Conservation (phyloP, 108 stramenopile genomes). For the Asterionellopsis glacialis region DNA sequence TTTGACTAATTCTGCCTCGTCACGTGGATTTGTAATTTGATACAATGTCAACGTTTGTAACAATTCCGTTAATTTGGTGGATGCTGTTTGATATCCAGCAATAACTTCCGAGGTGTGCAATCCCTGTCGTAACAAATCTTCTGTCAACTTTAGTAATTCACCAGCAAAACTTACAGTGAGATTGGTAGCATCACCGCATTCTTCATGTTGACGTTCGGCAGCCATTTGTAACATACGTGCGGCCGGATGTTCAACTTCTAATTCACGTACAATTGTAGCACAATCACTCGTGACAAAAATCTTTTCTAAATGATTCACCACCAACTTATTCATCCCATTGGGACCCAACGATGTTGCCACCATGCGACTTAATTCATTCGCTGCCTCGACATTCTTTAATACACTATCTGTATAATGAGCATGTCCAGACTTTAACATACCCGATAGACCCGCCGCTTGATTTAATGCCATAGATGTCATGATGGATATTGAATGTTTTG, state of each 20-base stretch:
- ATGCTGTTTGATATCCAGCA: conserved; percentile 82
- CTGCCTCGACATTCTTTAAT: conserved; percentile 93
- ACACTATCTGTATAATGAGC: conserved; percentile 56
- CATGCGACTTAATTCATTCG: conserved; percentile 90
- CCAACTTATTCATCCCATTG: conserved; percentile 96
- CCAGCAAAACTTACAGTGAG: conserved; percentile 92
- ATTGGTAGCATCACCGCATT: conserved; percentile 96
- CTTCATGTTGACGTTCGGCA: conserved; percentile 90
- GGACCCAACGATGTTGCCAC: conserved; percentile 94
- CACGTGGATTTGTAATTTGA: conserved; percentile 39
- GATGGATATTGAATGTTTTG: conserved; percentile 2
- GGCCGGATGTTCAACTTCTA: conserved; percentile 98
- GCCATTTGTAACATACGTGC: conserved; percentile 94
- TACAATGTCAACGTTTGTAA: conserved; percentile 52
- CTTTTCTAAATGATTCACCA: conserved; percentile 98
- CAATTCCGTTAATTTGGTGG: conserved; percentile 53
- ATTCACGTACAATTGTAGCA: conserved; percentile 91
- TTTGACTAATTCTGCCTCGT: conserved; percentile 45
- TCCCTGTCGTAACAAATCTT: conserved; percentile 91
- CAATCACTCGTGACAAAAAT: conserved; percentile 97
- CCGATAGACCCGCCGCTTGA: conserved; percentile 76
- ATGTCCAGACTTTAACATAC: conserved; percentile 87
- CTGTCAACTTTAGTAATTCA: conserved; percentile 82
- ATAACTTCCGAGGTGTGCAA: conserved; percentile 92
- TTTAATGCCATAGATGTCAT: conserved; percentile 87